phyloP scores from a whole-genome alignment of 2,329 filamentous ascomycete genomes.

The Aspergillus aculeatinus region DNA sequence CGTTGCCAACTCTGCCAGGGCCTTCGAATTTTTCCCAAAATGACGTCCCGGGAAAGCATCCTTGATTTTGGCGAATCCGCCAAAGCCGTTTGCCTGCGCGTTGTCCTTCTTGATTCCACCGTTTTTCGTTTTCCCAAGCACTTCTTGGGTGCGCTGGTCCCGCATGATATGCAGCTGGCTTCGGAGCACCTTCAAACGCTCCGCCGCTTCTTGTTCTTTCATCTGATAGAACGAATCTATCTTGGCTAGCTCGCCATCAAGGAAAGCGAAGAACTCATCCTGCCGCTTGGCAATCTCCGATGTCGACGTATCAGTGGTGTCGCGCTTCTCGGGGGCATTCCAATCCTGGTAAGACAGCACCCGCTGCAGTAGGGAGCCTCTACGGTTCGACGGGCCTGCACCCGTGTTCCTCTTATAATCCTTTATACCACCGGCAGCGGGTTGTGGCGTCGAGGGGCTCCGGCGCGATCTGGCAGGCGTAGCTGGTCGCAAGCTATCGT shows the following conservation, averaged over 20 bases:
- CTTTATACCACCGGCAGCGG: slow-evolving; percentile 2
- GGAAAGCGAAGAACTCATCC: slow-evolving; percentile 81
- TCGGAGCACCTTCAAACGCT: slow-evolving; percentile 68
- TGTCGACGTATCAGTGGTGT: slow-evolving; percentile 52
- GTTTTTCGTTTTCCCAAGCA: slow-evolving; percentile 48
- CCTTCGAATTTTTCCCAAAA: slow-evolving; percentile 58
- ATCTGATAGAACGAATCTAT: slow-evolving; percentile 84
- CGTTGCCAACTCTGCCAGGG: slow-evolving; percentile 46
- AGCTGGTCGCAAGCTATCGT: slow-evolving; percentile 12
- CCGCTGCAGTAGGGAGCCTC: slow-evolving; percentile 34
- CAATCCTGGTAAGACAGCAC: slow-evolving; percentile 40
- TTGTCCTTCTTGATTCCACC: slow-evolving; percentile 23
- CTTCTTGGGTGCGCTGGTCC: slow-evolving; percentile 73
- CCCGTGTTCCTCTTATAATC: slow-evolving; percentile 24
- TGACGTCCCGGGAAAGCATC: slow-evolving; percentile 47
- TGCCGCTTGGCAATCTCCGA: slow-evolving; percentile 70
- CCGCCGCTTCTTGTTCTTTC: slow-evolving; percentile 82
- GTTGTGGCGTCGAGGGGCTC: slow-evolving; percentile 14
- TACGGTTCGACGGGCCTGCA: slow-evolving; percentile 25
- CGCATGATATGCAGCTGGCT: slow-evolving; percentile 93
- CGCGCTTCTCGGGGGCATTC: slow-evolving; percentile 46
- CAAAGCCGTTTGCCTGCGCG: slow-evolving; percentile 23
- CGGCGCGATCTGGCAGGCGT: slow-evolving; percentile 2
- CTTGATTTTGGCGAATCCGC: slow-evolving; percentile 32
- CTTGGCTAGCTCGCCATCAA: slow-evolving; percentile 84